Percentiles rank a stretch among this genome's conserved stretches.
phyloP scores from a whole-genome alignment of 768 basidiomycete species.

The Dentipellis sp. region DNA sequence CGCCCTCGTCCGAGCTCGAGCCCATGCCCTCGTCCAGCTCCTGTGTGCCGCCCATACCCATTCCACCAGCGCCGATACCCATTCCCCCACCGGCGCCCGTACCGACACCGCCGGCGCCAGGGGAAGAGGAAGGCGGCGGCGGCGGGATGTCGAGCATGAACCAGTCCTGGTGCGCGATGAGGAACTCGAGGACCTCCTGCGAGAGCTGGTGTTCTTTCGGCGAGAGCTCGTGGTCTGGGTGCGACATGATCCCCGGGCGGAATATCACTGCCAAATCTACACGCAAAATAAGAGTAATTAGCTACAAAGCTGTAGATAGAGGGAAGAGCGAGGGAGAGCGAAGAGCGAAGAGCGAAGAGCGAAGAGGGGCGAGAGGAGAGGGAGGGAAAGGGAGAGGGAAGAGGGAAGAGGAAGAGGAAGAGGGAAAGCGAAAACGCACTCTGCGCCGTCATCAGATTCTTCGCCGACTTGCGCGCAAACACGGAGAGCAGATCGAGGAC shows the following conservation, averaged over 20 bases:
- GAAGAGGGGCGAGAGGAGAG: too few species aligned
- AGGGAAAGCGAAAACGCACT: constrained; percentile 63
- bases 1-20: constrained; percentile 30
- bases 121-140: constrained; percentile 33
- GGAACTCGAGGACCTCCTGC: constrained; percentile 87
- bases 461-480: constrained; percentile 83
- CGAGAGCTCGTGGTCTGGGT: constrained; percentile 78
- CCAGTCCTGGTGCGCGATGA: constrained; percentile 94
- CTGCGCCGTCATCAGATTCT: constrained; percentile 92
- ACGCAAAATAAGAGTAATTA: background rate
- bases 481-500: constrained; percentile 94
- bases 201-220: constrained; percentile 82
- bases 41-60: too few species aligned
- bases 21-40: constrained; percentile 38
- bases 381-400: background rate
- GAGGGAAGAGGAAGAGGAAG: background rate
- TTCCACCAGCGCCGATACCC: too few species aligned
- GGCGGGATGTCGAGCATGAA: constrained; percentile 86
- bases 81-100: constrained; percentile 1
- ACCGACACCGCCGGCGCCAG: constrained; percentile 9
- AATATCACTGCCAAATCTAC: constrained; percentile 95
- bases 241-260: constrained; percentile 88
- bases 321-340: background rate
- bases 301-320: too few species aligned
- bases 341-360: background rate